These are phyloP conservation scores for Penicillium sp. DNA, from an alignment of 2,329 filamentous ascomycete genomes.

Conservation along the genomic window DNA sequence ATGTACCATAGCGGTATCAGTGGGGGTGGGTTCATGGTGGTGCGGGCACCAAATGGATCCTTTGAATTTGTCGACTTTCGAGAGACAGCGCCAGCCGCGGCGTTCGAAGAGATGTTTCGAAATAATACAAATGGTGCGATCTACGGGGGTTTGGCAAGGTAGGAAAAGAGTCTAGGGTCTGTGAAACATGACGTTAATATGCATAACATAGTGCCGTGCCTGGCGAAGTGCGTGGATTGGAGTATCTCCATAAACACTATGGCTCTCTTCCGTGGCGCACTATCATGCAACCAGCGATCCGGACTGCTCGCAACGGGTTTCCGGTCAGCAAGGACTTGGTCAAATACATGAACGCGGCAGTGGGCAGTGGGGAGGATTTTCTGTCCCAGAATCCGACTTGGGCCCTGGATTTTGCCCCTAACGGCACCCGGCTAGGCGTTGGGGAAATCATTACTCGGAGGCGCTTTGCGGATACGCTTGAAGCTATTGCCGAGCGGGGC, in stretches of 20 bases:
- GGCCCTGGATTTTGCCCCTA: slow-evolving; percentile 85
- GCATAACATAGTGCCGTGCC: slow-evolving; percentile 50
- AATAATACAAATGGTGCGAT: slow-evolving; percentile 67
- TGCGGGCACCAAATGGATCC: slow-evolving; percentile 68
- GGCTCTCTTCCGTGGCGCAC: slow-evolving; percentile 66
- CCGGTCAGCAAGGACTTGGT: slow-evolving; percentile 70
- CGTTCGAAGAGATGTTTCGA: slow-evolving; percentile 80
- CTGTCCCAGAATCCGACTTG: slow-evolving; percentile 73
- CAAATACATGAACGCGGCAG: slow-evolving; percentile 65
- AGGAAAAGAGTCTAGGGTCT: slow-evolving; percentile 3
- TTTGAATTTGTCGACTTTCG: slow-evolving; percentile 90
- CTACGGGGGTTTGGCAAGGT: slow-evolving; percentile 68
- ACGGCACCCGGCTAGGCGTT: slow-evolving; percentile 68
- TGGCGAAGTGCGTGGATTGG: slow-evolving; percentile 69
- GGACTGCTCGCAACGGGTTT: slow-evolving; percentile 73
- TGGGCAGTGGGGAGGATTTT: slow-evolving; percentile 59
- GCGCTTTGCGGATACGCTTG: slow-evolving; percentile 76
- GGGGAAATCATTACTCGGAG: slow-evolving; percentile 79
- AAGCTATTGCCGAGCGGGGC: slow-evolving; percentile 72
- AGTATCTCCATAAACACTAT: slow-evolving; percentile 68
- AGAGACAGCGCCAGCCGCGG: slow-evolving; percentile 80
- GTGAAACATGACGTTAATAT: neutral
- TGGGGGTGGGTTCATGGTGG: slow-evolving; percentile 86
- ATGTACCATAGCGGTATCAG: slow-evolving; percentile 82
- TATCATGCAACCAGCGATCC: slow-evolving; percentile 71